These are phyloP conservation scores for Aphanomyces astaci DNA, from an alignment of 352 stramenopile species.

Conservation along the genomic window DNA sequence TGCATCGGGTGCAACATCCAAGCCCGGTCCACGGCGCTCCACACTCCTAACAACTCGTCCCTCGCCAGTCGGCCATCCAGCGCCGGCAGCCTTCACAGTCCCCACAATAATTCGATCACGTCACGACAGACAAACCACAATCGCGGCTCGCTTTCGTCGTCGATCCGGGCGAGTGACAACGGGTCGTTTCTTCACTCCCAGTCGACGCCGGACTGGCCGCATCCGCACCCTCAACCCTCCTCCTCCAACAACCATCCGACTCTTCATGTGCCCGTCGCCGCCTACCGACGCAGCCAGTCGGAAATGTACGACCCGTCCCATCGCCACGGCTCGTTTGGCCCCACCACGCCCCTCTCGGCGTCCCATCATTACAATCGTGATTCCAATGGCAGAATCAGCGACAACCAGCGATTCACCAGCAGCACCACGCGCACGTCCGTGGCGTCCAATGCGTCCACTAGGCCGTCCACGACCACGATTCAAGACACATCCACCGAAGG, in stretches of 20 bases:
- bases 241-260: no score
- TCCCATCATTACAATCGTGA: neutral
- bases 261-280: no score
- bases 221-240: no score
- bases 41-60: neutral
- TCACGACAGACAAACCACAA: neutral
- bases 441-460: slow-evolving; percentile 1
- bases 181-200: no score
- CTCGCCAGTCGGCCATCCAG: neutral
- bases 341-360: neutral
- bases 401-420: neutral
- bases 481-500: neutral
- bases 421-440: slow-evolving; percentile 8
- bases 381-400: neutral
- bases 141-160: neutral
- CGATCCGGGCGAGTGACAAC: slow-evolving; percentile 6
- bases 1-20: slow-evolving; percentile 69
- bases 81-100: neutral
- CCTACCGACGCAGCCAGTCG: slow-evolving; percentile 20
- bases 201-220: no score
- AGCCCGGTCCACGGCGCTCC: slow-evolving; percentile 31
- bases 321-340: neutral
- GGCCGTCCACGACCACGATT: neutral
- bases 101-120: slow-evolving; percentile 1
- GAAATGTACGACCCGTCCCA: slow-evolving; percentile 1